Conservation (phyloP, 108 stramenopile genomes). For the Epipyxis sp. region DNA sequence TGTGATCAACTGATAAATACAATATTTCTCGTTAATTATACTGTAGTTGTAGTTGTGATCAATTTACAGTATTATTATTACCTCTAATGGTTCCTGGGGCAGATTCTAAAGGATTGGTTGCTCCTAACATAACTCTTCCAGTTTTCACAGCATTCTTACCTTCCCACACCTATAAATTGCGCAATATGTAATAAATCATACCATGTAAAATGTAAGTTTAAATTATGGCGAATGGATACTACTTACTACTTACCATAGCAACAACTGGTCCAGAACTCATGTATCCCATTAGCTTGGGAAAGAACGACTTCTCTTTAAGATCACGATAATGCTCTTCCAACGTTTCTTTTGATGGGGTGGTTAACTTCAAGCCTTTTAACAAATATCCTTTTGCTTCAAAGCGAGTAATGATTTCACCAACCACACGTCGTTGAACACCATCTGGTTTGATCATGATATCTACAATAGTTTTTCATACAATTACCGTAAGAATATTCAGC, state of each 20-base stretch:
- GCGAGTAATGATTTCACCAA: constrained; percentile 92
- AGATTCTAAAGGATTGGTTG: constrained; percentile 89
- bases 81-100: constrained; percentile 95
- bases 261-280: constrained; percentile 92
- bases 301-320: constrained; percentile 87
- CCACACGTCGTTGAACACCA: constrained; percentile 94
- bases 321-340: constrained; percentile 93
- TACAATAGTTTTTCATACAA: too few relatives aligned
- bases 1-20: too few relatives aligned
- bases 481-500: background rate
- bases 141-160: constrained; percentile 51
- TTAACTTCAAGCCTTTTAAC: constrained; percentile 91
- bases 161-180: constrained; percentile 49
- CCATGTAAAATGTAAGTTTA: constrained; percentile 43
- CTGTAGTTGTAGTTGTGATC: too few relatives aligned
- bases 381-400: constrained; percentile 96
- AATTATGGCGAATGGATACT: constrained; percentile 74
- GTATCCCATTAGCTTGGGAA: constrained; percentile 87
- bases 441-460: constrained; percentile 96
- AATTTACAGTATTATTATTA: too few relatives aligned
- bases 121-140: constrained; percentile 92
- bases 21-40: too few relatives aligned
- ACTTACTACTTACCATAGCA: constrained; percentile 77
- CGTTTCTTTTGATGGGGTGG: constrained; percentile 71
- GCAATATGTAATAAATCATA: background rate